Conservation (phyloP, 2,329 filamentous ascomycete genomes). For the Ophiostoma piceae region DNA sequence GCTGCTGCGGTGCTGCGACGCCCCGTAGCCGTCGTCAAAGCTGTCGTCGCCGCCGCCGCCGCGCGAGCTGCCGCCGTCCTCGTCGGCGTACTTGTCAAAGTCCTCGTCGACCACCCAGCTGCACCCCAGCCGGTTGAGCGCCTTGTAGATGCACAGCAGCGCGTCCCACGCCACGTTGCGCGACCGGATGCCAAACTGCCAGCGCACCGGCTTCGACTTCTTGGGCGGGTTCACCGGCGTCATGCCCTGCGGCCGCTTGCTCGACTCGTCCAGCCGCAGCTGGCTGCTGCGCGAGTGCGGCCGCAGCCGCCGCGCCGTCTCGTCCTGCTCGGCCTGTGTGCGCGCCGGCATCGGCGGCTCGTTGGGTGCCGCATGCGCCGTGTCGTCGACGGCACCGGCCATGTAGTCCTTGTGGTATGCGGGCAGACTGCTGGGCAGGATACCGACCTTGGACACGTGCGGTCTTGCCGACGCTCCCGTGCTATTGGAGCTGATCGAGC, state of each 20-base stretch:
- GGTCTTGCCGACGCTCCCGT: conserved; percentile 47
- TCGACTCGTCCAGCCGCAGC: conserved; percentile 60
- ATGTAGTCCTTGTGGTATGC: conserved; percentile 89
- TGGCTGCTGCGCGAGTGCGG: conserved; percentile 74
- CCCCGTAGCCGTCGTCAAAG: conserved; percentile 35
- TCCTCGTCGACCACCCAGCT: conserved; percentile 72
- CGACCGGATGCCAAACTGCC: conserved; percentile 96
- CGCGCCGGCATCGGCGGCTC: conserved; percentile 49
- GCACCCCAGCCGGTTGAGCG: conserved; percentile 78
- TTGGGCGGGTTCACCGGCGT: conserved; percentile 60
- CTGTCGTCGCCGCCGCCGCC: conserved; percentile 28
- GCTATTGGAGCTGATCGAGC: conserved; percentile 48
- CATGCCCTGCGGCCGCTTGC: conserved; percentile 55
- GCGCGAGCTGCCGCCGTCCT: conserved; percentile 31
- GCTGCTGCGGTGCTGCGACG: conserved; percentile 34
- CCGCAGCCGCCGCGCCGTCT: conserved; percentile 73
- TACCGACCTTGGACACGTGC: conserved; percentile 79
- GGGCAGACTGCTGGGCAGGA: conserved; percentile 85
- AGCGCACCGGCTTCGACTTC: conserved; percentile 76
- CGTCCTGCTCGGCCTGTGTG: conserved; percentile 71
- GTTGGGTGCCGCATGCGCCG: conserved; percentile 42
- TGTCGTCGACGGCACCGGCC: conserved; percentile 47
- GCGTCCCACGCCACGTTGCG: conserved; percentile 92
- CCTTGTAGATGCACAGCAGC: conserved; percentile 90
- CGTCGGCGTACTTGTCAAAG: conserved; percentile 44